Percentiles rank a stretch among this genome's conserved stretches.
Evolutionary conservation across 2,329 filamentous ascomycete genomes (phyloP).

Genomic region (Aspergillus persii): DNA sequence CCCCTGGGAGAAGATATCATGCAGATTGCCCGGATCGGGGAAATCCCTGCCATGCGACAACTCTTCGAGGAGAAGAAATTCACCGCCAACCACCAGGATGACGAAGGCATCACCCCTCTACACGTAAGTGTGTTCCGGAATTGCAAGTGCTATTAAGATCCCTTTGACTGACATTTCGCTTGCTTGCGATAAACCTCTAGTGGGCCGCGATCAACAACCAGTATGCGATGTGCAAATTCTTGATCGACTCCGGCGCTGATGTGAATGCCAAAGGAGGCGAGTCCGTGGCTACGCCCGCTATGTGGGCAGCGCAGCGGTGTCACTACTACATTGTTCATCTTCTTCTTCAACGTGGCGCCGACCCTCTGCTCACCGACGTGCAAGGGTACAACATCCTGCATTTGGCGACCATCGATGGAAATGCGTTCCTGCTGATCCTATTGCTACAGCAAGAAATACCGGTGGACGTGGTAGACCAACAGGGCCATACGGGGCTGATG

Average conservation of each 20-base stretch:
- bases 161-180: constrained; percentile 9
- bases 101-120: constrained; percentile 90
- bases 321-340: constrained; percentile 96
- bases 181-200: constrained; percentile 48
- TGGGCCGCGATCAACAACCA: constrained; percentile 99
- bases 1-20: constrained; percentile 77
- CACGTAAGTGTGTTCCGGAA: constrained; percentile 64
- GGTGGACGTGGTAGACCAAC: constrained; percentile 84
- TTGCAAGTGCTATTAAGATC: background rate
- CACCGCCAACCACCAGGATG: constrained; percentile 79
- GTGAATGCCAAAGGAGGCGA: constrained; percentile 96
- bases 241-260: constrained; percentile 80
- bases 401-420: constrained; percentile 95
- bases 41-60: constrained; percentile 82
- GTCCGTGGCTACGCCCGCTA: constrained; percentile 85
- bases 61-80: constrained; percentile 80
- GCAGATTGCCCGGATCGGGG: constrained; percentile 87
- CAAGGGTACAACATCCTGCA: constrained; percentile 98
- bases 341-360: constrained; percentile 84
- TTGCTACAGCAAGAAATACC: constrained; percentile 93
- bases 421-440: constrained; percentile 82
- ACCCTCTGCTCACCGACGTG: constrained; percentile 85
- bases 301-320: constrained; percentile 96
- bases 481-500: constrained; percentile 93
- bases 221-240: constrained; percentile 93